Base-by-base conservation (phyloP, 108 stramenopile species). In the Cyclostephanos invisitatus region DNA sequence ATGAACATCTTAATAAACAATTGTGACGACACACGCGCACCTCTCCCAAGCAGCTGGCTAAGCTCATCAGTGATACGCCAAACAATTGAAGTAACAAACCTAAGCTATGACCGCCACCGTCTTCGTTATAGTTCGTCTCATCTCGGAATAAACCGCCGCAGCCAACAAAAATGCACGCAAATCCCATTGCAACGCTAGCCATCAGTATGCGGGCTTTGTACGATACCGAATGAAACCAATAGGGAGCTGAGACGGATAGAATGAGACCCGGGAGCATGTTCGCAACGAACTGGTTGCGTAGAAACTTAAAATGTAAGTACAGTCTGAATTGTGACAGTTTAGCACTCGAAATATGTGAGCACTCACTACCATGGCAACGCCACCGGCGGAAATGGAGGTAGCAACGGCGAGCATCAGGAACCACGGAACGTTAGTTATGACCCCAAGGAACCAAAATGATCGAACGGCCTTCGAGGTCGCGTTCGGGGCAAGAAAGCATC, bases 331-430 rank as follows among this genome's bases (percentile, higher is more conserved):
- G 8, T 21, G 8, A 7, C 18, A 61, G 37, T 42, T 7, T 3
- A 4, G 6, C 7, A 22, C 9, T 56, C 0, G 18, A 56, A 8
- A 42, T 11, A 20, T 36, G 29, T 7, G 29, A 7, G 46, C 7
- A 68, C 67, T 55, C 22, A 68, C 67, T 20, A 96, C 91, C 9
- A 92, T 50, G 11, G 85, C 95, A n/a, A 87, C 86, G 4, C 91
- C 91, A 12, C 90, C 92, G 29, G 90, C 85, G 24, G 73, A 77
- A 38, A 96, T 93, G 25, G 49, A 67, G 28, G 92, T 93, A 58
- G 95, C 95, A 35, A 82, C 77, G 10, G 95, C 95, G 36, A 92
- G 78, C 95, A 96, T 96, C 27, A 93, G 84, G 25, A 91, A 89
- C 74, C 83, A 96, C 7, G 72, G 65, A 21, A 84, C 47, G 62